These are phyloP conservation scores for Ascochyta viciae-villosae DNA, from an alignment of 2,329 filamentous ascomycete species.

Conservation along the genomic window DNA sequence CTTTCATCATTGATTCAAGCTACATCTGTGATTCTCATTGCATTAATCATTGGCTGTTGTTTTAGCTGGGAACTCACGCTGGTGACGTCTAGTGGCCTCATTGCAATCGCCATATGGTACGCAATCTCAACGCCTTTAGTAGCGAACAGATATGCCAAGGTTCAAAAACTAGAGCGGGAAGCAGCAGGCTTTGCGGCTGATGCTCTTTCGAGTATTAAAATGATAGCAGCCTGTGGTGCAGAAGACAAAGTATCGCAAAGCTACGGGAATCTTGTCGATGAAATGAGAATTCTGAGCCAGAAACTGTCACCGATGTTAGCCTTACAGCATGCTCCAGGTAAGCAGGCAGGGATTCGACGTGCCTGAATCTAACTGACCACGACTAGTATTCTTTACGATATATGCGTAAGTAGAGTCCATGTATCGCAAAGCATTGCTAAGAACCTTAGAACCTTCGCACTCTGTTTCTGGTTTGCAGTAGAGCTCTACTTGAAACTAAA, in stretches of 20 bases:
- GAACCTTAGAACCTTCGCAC: slow-evolving; percentile 25
- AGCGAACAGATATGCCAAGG: slow-evolving; percentile 22
- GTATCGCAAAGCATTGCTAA: slow-evolving; percentile 1
- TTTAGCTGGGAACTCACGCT: slow-evolving; percentile 38
- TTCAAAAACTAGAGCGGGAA: slow-evolving; percentile 30
- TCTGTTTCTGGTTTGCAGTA: slow-evolving; percentile 39
- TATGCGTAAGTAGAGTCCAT: slow-evolving; percentile 24
- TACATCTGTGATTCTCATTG: slow-evolving; percentile 29
- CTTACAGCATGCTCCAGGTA: slow-evolving; percentile 31
- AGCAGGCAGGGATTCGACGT: neutral
- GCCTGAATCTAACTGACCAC: neutral
- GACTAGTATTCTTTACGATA: slow-evolving; percentile 32
- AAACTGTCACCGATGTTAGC: slow-evolving; percentile 27
- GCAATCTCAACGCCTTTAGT: slow-evolving; percentile 25
- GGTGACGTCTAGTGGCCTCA: slow-evolving; percentile 32
- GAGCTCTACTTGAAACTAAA: slow-evolving; percentile 22
- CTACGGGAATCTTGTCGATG: slow-evolving; percentile 20
- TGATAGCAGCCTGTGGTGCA: slow-evolving; percentile 34
- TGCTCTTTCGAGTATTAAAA: slow-evolving; percentile 28
- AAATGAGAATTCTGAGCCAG: slow-evolving; percentile 15
- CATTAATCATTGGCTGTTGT: slow-evolving; percentile 35
- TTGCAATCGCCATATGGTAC: slow-evolving; percentile 33
- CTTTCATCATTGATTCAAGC: slow-evolving; percentile 35
- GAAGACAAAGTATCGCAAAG: slow-evolving; percentile 27
- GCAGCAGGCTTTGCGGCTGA: slow-evolving; percentile 28